Evolutionary conservation across 1,139 yeast species (phyloP).

Genomic region (Debaryomyces udenii): DNA sequence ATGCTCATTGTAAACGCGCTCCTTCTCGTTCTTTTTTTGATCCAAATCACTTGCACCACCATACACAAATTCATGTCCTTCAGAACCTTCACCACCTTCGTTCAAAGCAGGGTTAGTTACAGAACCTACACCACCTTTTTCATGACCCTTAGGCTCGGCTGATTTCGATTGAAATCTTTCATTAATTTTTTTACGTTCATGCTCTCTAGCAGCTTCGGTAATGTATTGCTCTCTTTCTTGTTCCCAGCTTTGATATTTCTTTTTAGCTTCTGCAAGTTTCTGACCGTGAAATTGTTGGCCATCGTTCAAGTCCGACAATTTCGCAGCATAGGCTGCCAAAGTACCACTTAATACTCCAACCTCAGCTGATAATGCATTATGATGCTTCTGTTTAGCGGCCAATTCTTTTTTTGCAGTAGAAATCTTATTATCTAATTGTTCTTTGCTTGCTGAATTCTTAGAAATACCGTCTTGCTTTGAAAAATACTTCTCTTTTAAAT

Average conservation of each 20-base stretch:
- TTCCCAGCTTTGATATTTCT: slow-evolving; percentile 46
- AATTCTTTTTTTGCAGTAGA: slow-evolving; percentile 37
- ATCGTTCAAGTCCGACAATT: slow-evolving; percentile 40
- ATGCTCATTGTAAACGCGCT: slow-evolving; percentile 30
- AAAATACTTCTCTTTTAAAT: slow-evolving; percentile 41
- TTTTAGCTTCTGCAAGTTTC: slow-evolving; percentile 48
- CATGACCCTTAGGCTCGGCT: slow-evolving; percentile 23
- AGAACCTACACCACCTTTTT: slow-evolving; percentile 11
- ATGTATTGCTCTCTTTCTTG: slow-evolving; percentile 45
- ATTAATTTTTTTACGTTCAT: slow-evolving; percentile 49
- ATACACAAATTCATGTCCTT: slow-evolving; percentile 9
- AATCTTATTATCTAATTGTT: slow-evolving; percentile 44
- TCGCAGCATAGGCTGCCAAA: slow-evolving; percentile 49
- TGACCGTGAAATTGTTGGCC: slow-evolving; percentile 41
- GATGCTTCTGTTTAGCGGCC: slow-evolving; percentile 40
- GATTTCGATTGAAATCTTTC: slow-evolving; percentile 42
- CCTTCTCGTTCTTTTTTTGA: slow-evolving; percentile 32
- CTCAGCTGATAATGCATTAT: slow-evolving; percentile 44
- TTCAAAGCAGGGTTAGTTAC: neutral
- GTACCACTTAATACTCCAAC: slow-evolving; percentile 47
- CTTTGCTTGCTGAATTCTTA: slow-evolving; percentile 39
- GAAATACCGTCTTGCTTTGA: slow-evolving; percentile 44
- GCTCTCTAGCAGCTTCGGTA: slow-evolving; percentile 42
- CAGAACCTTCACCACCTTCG: slow-evolving; percentile 9
- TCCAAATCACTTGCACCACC: slow-evolving; percentile 23